These are phyloP conservation scores for Schizophyllum amplum DNA, from an alignment of 1,284 basidiomycete genomes.

Conservation along the genomic window DNA sequence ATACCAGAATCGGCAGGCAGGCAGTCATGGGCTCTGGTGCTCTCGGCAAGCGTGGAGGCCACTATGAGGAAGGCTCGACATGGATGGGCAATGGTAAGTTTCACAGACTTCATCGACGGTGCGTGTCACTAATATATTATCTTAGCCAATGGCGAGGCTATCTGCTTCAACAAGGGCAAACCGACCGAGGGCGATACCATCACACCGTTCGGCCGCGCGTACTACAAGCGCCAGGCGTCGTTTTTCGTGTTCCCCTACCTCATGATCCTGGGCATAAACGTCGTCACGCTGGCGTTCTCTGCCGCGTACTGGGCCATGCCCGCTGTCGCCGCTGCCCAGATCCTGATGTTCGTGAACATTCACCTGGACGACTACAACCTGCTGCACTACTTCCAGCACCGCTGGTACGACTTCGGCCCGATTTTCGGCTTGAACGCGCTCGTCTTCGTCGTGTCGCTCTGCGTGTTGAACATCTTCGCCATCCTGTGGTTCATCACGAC, in stretches of 20 bases:
- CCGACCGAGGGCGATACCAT: conserved; percentile 22
- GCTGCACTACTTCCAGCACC: conserved; percentile 22
- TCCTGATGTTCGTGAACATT: conserved; percentile 24
- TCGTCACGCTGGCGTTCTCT: conserved; percentile 23
- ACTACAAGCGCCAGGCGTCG: conserved; percentile 32
- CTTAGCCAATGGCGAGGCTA: conserved; percentile 26
- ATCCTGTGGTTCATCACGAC: conserved; percentile 30
- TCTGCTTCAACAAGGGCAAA: conserved; percentile 26
- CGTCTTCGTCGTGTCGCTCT: conserved; percentile 28
- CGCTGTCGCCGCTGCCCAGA: conserved; percentile 30
- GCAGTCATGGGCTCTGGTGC: conserved; percentile 40
- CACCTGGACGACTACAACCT: conserved; percentile 16
- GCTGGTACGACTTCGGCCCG: conserved; percentile 28
- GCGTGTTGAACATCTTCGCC: conserved; percentile 25
- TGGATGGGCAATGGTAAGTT: conserved; percentile 36
- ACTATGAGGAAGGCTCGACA: conserved; percentile 33
- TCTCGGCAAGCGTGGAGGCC: conserved; percentile 28
- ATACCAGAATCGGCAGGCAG: conserved; percentile 28
- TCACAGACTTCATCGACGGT: neutral
- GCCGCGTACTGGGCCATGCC: conserved; percentile 35
- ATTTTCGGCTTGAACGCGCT: conserved; percentile 29
- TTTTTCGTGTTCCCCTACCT: conserved; percentile 36
- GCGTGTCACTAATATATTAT: neutral
- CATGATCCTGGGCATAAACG: conserved; percentile 28
- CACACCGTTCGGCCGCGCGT: conserved; percentile 40